Evolutionary conservation across 2,329 filamentous ascomycete genomes (phyloP), one percentile per base, ranked within the genome.

Genomic region (Cladophialophora psammophila): DNA sequence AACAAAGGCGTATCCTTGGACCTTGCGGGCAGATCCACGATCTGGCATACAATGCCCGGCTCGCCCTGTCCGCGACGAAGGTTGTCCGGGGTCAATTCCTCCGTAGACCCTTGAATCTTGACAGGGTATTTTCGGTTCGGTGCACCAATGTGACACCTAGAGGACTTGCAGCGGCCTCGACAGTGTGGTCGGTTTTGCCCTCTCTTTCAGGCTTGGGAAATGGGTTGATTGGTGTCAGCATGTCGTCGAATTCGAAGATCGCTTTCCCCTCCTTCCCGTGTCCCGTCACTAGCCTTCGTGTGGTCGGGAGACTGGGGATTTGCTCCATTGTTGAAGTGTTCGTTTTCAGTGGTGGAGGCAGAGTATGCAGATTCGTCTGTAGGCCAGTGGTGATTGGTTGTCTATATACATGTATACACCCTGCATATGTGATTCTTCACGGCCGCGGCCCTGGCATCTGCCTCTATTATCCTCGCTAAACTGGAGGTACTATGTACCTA

Each of bases 151-250:
- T 60, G 1, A 42, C 35, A 8, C 55, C 55, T n/a, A n/a, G n/a
- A n/a, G n/a, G n/a, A n/a, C n/a, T n/a, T n/a, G n/a, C n/a, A n/a
- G n/a, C n/a, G n/a, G n/a, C n/a, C n/a, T n/a, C n/a, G n/a, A n/a
- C n/a, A n/a, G n/a, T n/a, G n/a, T n/a, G n/a, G n/a, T n/a, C n/a
- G n/a, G n/a, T n/a, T n/a, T n/a, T n/a, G n/a, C n/a, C n/a, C n/a
- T n/a, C n/a, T n/a, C n/a, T n/a, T n/a, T n/a, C 3, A 60, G 68
- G 4, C 70, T 70, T 54, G n/a, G 66, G 69, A 42, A 62, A 65
- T 13, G 69, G 70, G 13, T 71, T 72, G 54, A 68, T 84, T 62
- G 83, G 83, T 42, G 55, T 31, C 13, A 58, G 36, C 18, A 26
- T 60, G 35, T 67, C 55, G 50, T 76, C 74, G n/a, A 69, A 69